Evolutionary conservation across 2,329 filamentous ascomycete genomes (phyloP).

Genomic region (Alternaria ethzedia): DNA sequence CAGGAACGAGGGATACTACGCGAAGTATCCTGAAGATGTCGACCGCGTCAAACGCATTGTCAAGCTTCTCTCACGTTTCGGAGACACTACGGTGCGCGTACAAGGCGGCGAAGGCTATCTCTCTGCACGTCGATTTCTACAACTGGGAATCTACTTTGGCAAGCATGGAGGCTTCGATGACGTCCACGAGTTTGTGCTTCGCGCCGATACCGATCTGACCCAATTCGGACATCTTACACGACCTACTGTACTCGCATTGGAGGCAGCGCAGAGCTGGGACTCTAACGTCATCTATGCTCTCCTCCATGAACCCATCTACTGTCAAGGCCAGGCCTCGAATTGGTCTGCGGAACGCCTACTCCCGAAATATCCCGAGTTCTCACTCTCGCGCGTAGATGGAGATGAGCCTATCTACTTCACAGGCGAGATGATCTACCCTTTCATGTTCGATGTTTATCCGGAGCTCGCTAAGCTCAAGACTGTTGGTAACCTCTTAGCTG

Average conservation of each 20-base stretch:
- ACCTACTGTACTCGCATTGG: conserved; percentile 72
- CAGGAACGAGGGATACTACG: conserved; percentile 80
- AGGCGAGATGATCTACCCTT: conserved; percentile 90
- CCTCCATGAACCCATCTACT: conserved; percentile 88
- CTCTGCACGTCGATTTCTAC: conserved; percentile 76
- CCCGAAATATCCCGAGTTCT: conserved; percentile 56
- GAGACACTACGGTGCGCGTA: conserved; percentile 66
- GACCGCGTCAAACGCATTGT: conserved; percentile 71
- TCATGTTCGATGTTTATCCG: conserved; percentile 80
- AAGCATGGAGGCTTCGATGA: conserved; percentile 62
- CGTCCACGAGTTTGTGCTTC: conserved; percentile 66
- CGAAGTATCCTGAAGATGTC: conserved; percentile 83
- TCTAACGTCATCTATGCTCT: conserved; percentile 82
- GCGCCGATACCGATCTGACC: conserved; percentile 74
- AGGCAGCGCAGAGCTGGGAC: conserved; percentile 73
- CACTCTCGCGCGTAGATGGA: conserved; percentile 42
- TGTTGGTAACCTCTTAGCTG: conserved; percentile 74
- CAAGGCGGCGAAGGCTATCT: conserved; percentile 73
- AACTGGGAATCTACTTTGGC: conserved; percentile 79
- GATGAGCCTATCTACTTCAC: conserved; percentile 75
- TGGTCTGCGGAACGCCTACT: conserved; percentile 78
- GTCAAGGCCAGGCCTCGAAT: conserved; percentile 68
- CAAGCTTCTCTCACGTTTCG: conserved; percentile 64
- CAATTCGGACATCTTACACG: conserved; percentile 77
- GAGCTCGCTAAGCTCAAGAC: conserved; percentile 74